phyloP scores from a whole-genome alignment of 176 grass and related monocot genomes.

The Oryza officinalis region DNA sequence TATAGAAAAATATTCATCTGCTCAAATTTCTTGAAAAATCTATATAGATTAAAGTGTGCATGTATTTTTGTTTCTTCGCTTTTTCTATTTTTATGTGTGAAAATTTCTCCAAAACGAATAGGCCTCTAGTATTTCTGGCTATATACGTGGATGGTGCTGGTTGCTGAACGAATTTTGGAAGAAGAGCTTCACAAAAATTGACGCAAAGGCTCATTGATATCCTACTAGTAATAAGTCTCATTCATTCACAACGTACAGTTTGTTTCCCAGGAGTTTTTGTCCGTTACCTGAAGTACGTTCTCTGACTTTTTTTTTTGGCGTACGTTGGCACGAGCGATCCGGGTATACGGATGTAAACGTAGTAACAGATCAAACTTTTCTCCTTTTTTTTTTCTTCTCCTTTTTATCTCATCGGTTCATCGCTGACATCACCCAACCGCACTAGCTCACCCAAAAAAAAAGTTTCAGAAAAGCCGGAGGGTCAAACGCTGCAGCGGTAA shows the following conservation, averaged over 20 bases:
- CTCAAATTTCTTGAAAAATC: no score
- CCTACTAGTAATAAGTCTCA: no score
- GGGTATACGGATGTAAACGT: not conserved
- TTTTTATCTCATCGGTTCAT: not conserved
- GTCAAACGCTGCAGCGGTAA: conserved; percentile 35
- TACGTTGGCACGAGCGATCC: conserved; percentile 6
- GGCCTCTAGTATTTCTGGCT: no score
- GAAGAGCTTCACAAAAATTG: no score
- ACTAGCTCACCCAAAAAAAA: not conserved
- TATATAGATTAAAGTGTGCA: no score
- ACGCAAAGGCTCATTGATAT: not conserved
- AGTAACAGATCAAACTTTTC: not conserved
- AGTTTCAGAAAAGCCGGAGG: not conserved
- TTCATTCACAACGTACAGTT: not conserved
- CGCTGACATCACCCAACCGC: not conserved
- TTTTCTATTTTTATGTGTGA: no score
- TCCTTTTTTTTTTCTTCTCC: not conserved
- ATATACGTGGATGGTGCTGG: no score
- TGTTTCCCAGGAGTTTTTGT: not conserved
- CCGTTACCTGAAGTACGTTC: not conserved
- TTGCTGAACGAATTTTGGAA: no score
- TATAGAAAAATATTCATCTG: no score
- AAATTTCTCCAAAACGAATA: no score
- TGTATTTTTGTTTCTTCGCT: no score
- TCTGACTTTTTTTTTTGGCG: not conserved